phyloP scores from a whole-genome alignment of 768 basidiomycete species.

The Podaxis sp. region DNA sequence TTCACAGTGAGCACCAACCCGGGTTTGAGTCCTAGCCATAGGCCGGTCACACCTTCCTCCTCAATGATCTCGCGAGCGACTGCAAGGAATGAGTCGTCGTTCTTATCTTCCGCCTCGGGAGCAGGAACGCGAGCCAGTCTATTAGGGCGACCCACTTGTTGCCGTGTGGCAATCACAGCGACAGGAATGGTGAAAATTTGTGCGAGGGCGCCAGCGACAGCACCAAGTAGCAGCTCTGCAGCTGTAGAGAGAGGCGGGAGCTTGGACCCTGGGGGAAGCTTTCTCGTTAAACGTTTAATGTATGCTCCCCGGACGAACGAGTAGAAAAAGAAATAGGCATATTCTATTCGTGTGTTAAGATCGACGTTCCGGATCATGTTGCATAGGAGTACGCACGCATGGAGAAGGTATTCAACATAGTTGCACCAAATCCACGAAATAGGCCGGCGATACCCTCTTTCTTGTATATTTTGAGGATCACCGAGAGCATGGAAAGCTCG shows the following conservation, averaged over 20 bases:
- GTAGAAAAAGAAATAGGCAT: slow-evolving; percentile 99
- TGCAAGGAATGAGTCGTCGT: slow-evolving; percentile 72
- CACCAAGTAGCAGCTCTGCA: slow-evolving; percentile 85
- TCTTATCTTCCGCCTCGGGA: slow-evolving; percentile 23
- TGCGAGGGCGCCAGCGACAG: slow-evolving; percentile 88
- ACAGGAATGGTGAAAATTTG: slow-evolving; percentile 99
- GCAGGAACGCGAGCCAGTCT: slow-evolving; percentile 14
- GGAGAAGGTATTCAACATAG: slow-evolving; percentile 98
- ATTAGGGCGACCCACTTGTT: slow-evolving; percentile 73
- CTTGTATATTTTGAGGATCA: slow-evolving; percentile 70
- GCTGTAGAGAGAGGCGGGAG: slow-evolving; percentile 65
- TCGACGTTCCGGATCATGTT: slow-evolving; percentile 10
- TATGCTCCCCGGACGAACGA: slow-evolving; percentile 85
- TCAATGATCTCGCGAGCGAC: slow-evolving; percentile 86
- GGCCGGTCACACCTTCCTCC: slow-evolving; percentile 82
- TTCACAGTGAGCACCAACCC: slow-evolving; percentile 95
- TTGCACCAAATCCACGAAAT: slow-evolving; percentile 92
- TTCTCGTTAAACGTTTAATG: slow-evolving; percentile 64
- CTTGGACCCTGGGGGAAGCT: slow-evolving; percentile 60
- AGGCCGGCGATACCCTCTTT: slow-evolving; percentile 81
- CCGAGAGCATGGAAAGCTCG: slow-evolving; percentile 56
- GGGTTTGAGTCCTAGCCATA: slow-evolving; percentile 94
- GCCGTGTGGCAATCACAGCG: slow-evolving; percentile 94
- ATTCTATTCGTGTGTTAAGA: slow-evolving; percentile 55
- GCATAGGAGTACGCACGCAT: slow-evolving; percentile 65